Conservation (phyloP, 2,329 filamentous ascomycete species). For the Pseudocercospora fijiensis region DNA sequence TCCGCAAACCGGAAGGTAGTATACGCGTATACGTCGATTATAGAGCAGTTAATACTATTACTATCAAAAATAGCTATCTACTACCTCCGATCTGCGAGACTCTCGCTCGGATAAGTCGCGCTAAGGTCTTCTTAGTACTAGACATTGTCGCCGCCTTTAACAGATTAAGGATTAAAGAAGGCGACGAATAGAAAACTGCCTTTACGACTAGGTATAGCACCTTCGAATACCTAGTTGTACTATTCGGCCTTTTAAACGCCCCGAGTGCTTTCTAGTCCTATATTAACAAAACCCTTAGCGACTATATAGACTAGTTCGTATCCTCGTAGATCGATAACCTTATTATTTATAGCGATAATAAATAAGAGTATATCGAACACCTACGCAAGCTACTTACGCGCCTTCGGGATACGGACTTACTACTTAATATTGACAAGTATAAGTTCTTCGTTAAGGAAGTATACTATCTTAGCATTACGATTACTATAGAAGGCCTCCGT, state of each 20-base stretch:
- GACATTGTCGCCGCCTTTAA: background rate
- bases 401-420: background rate
- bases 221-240: background rate
- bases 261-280: background rate
- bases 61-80: background rate
- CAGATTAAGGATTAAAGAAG: background rate
- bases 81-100: background rate
- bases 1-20: background rate
- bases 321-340: background rate
- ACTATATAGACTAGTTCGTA: background rate
- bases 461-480: background rate
- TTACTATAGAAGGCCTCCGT: background rate
- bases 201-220: background rate
- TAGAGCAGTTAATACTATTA: background rate
- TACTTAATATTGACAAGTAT: background rate
- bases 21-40: background rate
- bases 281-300: background rate
- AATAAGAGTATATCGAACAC: background rate
- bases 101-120: background rate
- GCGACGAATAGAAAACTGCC: background rate
- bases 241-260: background rate
- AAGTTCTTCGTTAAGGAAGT: background rate
- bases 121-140: background rate
- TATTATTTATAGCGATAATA: background rate
- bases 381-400: background rate